Base-by-base conservation (phyloP, 495 filamentous ascomycete genomes). In the Daldinia grandis region DNA sequence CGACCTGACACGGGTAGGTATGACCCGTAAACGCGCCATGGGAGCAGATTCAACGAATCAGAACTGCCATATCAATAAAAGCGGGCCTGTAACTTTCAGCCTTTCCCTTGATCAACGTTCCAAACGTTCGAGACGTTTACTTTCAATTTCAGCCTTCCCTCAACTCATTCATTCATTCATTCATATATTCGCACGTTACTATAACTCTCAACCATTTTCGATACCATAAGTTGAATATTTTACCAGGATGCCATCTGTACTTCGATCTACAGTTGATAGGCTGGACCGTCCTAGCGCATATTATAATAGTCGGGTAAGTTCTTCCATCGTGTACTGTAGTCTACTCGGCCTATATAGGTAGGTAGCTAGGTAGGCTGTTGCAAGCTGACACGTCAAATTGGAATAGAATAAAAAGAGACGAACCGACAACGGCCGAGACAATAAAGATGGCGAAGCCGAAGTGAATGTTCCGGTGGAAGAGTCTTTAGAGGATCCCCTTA, bases 261-360 rank as follows among this genome's bases (percentile, higher is more conserved):
- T 51, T 47, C 78, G 84, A 66, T 87, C 86, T 66, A 97, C 93
- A 1, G 91, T 97, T 35, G 94, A 97, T 51, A 83, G 94, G 62
- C 87, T 97, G 54, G 94, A 97, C 78, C 90, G 89, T 78, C 93
- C 94, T 2, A 97, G 93, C 77, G 91, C 93, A 65, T 97, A 97
- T 80, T 95, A 93, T 70, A 81, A 87, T 38, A 89, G 86, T 80
- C 89, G 92, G 78, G 93, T 97, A 81, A 77, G 82, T 21, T 65
- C 31, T 58, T 37, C 62, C 30, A 76, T 74, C 62, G 38, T 21
- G 19, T 25, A 47, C 6, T 15, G 1, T n/a, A n/a, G n/a, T n/a
- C n/a, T n/a, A n/a, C 30, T 5, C 30, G 19, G 38, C 59, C 40
- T 49, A 56, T 33, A 19, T 14, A 19, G n/a, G n/a, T n/a, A n/a